Conservation (phyloP, 2,329 filamentous ascomycete species). For the Fusarium torulosum region DNA sequence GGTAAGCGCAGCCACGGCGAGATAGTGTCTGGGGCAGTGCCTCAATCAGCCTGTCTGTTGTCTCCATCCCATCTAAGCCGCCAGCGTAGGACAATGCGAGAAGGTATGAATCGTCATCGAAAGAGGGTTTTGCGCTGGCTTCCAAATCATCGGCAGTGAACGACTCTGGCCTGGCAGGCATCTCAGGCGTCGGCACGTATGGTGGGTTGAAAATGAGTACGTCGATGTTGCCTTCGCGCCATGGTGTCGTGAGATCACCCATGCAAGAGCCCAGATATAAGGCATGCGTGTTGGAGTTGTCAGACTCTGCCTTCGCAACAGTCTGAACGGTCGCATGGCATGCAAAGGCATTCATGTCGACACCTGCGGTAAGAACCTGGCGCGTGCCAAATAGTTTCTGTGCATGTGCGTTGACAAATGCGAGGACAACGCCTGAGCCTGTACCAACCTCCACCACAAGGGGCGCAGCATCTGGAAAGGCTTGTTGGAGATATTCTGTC, state of each 20-base stretch:
- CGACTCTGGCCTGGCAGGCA: constrained; percentile 67
- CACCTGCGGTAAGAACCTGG: constrained; percentile 77
- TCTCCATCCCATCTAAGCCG: constrained; percentile 92
- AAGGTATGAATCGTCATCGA: constrained; percentile 85
- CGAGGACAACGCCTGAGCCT: constrained; percentile 93
- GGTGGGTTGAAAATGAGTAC: constrained; percentile 96
- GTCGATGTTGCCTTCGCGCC: constrained; percentile 74
- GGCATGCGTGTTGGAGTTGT: constrained; percentile 56
- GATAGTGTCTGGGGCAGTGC: constrained; percentile 74
- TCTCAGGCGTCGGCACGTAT: constrained; percentile 87
- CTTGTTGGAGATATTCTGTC: constrained; percentile 73
- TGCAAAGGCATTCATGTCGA: constrained; percentile 89
- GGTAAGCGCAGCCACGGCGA: constrained; percentile 82
- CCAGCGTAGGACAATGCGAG: constrained; percentile 90
- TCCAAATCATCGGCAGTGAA: constrained; percentile 45
- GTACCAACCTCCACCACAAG: constrained; percentile 88
- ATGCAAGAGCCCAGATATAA: constrained; percentile 75
- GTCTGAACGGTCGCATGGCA: constrained; percentile 82
- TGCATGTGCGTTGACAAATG: constrained; percentile 85
- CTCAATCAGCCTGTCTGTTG: constrained; percentile 82
- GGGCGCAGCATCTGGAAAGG: constrained; percentile 69
- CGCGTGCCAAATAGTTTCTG: constrained; percentile 76
- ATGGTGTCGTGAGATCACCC: constrained; percentile 75
- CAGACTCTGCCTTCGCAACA: constrained; percentile 61
- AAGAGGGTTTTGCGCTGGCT: constrained; percentile 59